These are phyloP conservation scores for Alisma plantagoaquatica DNA, from an alignment of 106 monocot species.

Conservation along the genomic window DNA sequence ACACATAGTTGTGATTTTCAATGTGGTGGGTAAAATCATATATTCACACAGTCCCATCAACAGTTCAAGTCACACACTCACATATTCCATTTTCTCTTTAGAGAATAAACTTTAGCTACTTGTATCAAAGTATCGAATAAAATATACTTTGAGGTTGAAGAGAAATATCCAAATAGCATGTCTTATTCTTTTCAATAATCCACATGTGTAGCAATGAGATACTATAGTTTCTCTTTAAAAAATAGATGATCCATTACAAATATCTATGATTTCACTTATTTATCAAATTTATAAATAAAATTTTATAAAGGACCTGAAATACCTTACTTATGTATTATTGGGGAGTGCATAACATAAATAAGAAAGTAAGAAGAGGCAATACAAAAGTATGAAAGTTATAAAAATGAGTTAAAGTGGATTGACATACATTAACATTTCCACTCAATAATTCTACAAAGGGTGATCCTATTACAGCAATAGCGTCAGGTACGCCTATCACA, in stretches of 20 bases:
- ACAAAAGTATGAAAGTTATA: slow-evolving; percentile 17
- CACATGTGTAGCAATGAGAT: background rate
- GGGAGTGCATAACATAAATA: slow-evolving; percentile 26
- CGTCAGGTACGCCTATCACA: no score
- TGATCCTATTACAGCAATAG: no score
- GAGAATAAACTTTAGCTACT: background rate
- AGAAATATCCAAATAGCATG: background rate
- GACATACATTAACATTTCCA: background rate
- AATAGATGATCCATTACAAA: slow-evolving; percentile 1
- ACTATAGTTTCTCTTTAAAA: background rate
- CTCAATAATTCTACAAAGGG: no score
- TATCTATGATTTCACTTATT: background rate
- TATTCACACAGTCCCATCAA: background rate
- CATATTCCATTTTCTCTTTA: background rate
- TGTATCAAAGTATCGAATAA: background rate
- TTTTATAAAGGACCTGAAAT: slow-evolving; percentile 17
- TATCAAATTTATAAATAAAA: background rate
- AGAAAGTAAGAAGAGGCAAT: slow-evolving; percentile 1
- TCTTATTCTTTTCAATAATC: slow-evolving; percentile 1
- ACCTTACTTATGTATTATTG: slow-evolving; percentile 19
- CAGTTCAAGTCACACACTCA: background rate
- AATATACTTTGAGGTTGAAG: background rate
- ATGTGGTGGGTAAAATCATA: background rate
- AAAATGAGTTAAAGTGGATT: slow-evolving; percentile 9
- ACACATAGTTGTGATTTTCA: background rate